Base-by-base conservation (phyloP, 2,329 filamentous ascomycete species). In the Harringtonia lauricola region DNA sequence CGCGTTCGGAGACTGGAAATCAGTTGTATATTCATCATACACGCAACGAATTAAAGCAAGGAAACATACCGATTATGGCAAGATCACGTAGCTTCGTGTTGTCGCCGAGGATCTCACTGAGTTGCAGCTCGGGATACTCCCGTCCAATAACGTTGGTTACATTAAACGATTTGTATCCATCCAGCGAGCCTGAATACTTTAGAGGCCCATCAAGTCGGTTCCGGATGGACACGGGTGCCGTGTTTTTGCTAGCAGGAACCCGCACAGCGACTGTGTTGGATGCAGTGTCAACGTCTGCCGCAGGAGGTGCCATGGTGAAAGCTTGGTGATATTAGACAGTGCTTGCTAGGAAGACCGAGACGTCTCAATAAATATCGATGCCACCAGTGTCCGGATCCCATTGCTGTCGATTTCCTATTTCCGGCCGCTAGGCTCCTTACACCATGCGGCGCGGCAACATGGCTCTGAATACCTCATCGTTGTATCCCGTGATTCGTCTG, bases 1-100 rank as follows among this genome's bases (percentile, higher is more conserved):
- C 70, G 8, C 70, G 63, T 47, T 71, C 64, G 2, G 69, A 73
- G 39, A 74, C 70, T 70, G 36, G 8, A 12, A 12, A 19, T 19
- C 7, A 18, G 24, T 34, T 46, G 35, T 41, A 42, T 26, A 24
- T 26, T 35, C 3, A 4, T 34, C 7, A 17, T 18, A 22, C 19
- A n/a, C 13, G 8, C 6, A 26, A 37, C 8, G 13, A 21, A 39
- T 7, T 7, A 39, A 8, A 24, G 15, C 15, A 8, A 21, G 28
- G 4, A 22, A 2, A 44, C 49, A 8, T 46, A 58, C 55, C 49
- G 17, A 51, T 44, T 35, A 59, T 54, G 40, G 57, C 59, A 4
- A 61, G 49, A 39, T 61, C 59, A 12, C 56, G 52, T 18, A 60
- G 51, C 49, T 57, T 57, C 19, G 37, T 42, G 49, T 59, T 57